Conservation (phyloP, 768 basidiomycete genomes). For the Dendrothele bispora region DNA sequence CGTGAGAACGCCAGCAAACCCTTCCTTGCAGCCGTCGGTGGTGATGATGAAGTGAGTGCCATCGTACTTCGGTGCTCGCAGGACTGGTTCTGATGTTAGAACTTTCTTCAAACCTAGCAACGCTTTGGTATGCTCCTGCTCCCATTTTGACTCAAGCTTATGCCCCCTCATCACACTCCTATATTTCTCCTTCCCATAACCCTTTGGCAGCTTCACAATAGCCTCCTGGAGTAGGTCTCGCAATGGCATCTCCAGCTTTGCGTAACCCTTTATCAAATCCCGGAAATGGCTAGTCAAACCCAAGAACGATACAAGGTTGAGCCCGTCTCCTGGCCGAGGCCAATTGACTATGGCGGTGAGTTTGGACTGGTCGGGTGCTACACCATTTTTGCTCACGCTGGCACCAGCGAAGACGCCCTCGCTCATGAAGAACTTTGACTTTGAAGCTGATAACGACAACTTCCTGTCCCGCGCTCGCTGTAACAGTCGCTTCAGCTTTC, state of each 20-base stretch:
- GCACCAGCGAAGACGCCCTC: too few relatives aligned
- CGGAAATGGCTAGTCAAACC: too few relatives aligned
- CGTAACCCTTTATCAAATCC: too few relatives aligned
- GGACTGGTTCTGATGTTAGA: constrained; percentile 30
- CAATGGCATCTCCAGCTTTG: too few relatives aligned
- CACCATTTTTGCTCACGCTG: too few relatives aligned
- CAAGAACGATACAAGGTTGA: constrained; percentile 32
- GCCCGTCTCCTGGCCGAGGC: constrained; percentile 29
- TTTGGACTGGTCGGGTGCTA: constrained; percentile 33
- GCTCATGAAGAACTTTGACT: too few relatives aligned
- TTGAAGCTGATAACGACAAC: constrained; percentile 35
- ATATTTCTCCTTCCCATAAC: constrained; percentile 22
- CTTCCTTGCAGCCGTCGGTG: constrained; percentile 27
- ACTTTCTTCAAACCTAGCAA: too few relatives aligned
- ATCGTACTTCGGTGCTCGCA: constrained; percentile 19
- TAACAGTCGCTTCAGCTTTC: constrained; percentile 25
- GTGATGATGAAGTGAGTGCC: constrained; percentile 27
- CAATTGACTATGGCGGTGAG: constrained; percentile 36
- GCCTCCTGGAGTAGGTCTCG: constrained; percentile 19
- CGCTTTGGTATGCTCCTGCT: constrained; percentile 12
- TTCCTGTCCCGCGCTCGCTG: constrained; percentile 20
- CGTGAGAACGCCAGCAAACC: constrained; percentile 20
- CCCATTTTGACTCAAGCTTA: constrained; percentile 17
- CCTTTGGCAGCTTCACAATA: constrained; percentile 17
- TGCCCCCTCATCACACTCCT: constrained; percentile 18